A percentile compares a stretch with the other conserved stretches of the same genome.
phyloP scores from a whole-genome alignment of 768 basidiomycete species.

The Leccinum broughii region DNA sequence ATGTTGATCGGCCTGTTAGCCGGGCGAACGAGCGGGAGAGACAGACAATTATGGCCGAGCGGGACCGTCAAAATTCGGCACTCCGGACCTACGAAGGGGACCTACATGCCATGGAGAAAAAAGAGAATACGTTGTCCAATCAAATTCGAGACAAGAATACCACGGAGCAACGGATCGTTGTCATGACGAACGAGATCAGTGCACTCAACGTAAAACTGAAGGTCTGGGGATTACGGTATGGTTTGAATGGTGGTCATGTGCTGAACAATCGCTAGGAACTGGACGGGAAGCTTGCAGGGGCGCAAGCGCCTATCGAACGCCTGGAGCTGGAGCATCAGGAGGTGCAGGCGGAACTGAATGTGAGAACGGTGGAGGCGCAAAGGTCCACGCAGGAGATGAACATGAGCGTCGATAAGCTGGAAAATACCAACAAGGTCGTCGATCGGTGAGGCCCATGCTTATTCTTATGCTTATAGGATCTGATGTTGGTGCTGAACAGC shows the following conservation, averaged over 20 bases:
- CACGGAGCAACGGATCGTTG: constrained; percentile 55
- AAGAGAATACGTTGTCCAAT: constrained; percentile 55
- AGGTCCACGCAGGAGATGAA: constrained; percentile 62
- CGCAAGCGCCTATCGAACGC: constrained; percentile 62
- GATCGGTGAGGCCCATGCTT: constrained; percentile 49
- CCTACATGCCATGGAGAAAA: constrained; percentile 61
- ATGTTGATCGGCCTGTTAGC: not conserved
- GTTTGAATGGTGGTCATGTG: not conserved
- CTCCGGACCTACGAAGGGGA: constrained; percentile 59
- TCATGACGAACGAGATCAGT: constrained; percentile 58
- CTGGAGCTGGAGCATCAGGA: constrained; percentile 58
- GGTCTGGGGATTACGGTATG: constrained; percentile 34
- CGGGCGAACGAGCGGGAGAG: constrained; percentile 67
- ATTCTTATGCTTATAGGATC: not conserved
- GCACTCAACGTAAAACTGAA: constrained; percentile 48
- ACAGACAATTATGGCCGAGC: constrained; percentile 54
- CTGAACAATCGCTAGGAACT: constrained; percentile 49
- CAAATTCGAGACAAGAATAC: constrained; percentile 59
- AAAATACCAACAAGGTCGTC: constrained; percentile 57
- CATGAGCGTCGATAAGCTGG: constrained; percentile 60
- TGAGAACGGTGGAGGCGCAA: constrained; percentile 54
- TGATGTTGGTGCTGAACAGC: constrained; percentile 39
- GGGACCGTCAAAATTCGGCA: constrained; percentile 56
- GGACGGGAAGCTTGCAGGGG: constrained; percentile 58
- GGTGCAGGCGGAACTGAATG: constrained; percentile 49